phyloP scores from a whole-genome alignment of 2,329 filamentous ascomycete species.

The Fusarium napiforme region DNA sequence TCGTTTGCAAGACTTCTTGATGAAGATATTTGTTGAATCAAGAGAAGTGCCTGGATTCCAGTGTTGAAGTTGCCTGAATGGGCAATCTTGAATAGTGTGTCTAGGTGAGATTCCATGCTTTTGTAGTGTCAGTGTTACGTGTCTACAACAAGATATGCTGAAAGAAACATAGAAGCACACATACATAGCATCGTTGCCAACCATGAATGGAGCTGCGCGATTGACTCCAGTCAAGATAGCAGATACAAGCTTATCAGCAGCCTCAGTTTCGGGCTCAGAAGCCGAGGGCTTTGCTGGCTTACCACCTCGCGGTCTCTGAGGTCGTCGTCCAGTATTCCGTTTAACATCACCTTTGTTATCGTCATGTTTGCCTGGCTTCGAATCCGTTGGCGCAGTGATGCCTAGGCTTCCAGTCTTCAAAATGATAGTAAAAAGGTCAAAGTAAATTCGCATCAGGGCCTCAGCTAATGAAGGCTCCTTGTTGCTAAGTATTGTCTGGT shows the following conservation, averaged over 20 bases:
- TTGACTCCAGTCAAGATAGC: constrained; percentile 95
- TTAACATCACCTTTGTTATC: constrained; percentile 19
- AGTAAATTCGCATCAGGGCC: constrained; percentile 89
- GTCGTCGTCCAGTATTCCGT: constrained; percentile 27
- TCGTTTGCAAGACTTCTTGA: constrained; percentile 85
- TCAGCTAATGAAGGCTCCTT: constrained; percentile 86
- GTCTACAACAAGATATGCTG: background rate
- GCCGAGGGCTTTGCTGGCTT: constrained; percentile 34
- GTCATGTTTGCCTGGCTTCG: constrained; percentile 51
- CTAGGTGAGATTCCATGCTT: constrained; percentile 86
- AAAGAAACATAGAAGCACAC: background rate
- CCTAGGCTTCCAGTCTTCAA: constrained; percentile 69
- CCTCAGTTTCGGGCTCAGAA: constrained; percentile 71
- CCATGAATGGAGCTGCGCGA: constrained; percentile 92
- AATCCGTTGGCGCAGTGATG: constrained; percentile 58
- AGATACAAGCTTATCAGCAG: constrained; percentile 88
- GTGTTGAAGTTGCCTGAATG: constrained; percentile 99
- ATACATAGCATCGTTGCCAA: constrained; percentile 79
- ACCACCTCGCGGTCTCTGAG: constrained; percentile 43
- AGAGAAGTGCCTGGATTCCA: constrained; percentile 91
- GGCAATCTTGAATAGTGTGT: constrained; percentile 94
- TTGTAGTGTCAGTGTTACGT: constrained; percentile 23
- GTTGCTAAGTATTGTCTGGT: constrained; percentile 90
- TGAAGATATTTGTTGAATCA: constrained; percentile 91
- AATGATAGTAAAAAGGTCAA: constrained; percentile 84